Evolutionary conservation across 2,329 filamentous ascomycete species (phyloP).

Genomic region (Cordyceps farinosa): DNA sequence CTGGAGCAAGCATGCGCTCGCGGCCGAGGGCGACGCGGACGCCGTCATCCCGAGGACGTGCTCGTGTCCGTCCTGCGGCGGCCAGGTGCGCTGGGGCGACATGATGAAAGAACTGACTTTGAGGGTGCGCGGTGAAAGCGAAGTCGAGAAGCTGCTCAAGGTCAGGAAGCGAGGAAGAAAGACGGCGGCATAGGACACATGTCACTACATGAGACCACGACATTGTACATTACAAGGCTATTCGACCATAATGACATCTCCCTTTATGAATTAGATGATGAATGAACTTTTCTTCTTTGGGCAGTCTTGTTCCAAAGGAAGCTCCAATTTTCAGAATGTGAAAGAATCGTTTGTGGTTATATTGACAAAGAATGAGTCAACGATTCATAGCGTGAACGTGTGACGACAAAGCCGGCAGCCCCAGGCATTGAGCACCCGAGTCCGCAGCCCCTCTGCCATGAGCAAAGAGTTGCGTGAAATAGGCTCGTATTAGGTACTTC

Average conservation of each 20-base stretch:
- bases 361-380: neutral
- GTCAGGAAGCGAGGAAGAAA: conserved; percentile 35
- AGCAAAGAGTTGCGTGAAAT: too few relatives aligned
- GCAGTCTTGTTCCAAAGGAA: neutral
- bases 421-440: too few relatives aligned
- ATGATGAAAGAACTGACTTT: conserved; percentile 82
- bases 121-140: conserved; percentile 65
- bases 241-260: neutral
- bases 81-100: conserved; percentile 63
- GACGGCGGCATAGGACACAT: neutral
- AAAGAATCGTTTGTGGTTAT: neutral
- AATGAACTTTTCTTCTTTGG: neutral
- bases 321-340: neutral
- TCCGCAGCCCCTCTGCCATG: too few relatives aligned
- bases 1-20: conserved; percentile 53
- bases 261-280: neutral
- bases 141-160: conserved; percentile 66
- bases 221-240: neutral
- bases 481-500: too few relatives aligned
- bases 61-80: conserved; percentile 66
- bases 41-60: conserved; percentile 65
- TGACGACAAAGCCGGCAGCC: neutral
- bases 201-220: neutral
- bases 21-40: conserved; percentile 29
- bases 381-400: neutral